A percentile compares a stretch with the other conserved stretches of the same genome.
Evolutionary conservation across 2,329 filamentous ascomycete genomes (phyloP).

Genomic region (Fusarium verticillioides): DNA sequence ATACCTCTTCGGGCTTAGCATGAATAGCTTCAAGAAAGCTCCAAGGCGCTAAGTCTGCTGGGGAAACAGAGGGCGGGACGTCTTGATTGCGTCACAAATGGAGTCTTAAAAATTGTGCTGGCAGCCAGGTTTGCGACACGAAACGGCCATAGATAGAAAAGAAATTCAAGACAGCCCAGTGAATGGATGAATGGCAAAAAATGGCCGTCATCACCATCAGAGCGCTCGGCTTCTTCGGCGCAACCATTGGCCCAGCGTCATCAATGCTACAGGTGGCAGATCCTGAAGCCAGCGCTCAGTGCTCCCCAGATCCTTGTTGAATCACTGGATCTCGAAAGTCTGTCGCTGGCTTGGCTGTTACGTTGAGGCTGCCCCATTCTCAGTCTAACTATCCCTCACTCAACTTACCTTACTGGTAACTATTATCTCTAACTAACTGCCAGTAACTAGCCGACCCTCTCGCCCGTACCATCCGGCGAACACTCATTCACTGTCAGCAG

Average conservation of each 20-base stretch:
- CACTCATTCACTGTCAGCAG: slow-evolving; percentile 6
- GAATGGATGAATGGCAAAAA: neutral
- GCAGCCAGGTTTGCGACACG: slow-evolving; percentile 14
- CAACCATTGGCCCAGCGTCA: slow-evolving; percentile 11
- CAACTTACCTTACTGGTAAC: too few species aligned
- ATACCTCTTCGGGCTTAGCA: slow-evolving; percentile 24
- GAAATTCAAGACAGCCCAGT: slow-evolving; percentile 8
- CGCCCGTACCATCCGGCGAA: neutral
- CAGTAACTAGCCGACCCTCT: neutral
- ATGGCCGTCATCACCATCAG: slow-evolving; percentile 21
- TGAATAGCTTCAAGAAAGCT: slow-evolving; percentile 33
- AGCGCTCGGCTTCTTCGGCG: slow-evolving; percentile 2
- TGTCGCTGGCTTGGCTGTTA: slow-evolving; percentile 26
- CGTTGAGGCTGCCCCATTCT: slow-evolving; percentile 19
- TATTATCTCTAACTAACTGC: neutral
- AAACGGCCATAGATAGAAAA: neutral
- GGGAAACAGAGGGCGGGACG: slow-evolving; percentile 20
- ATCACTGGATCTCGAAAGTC: slow-evolving; percentile 15
- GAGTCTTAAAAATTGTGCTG: slow-evolving; percentile 18
- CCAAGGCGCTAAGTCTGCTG: slow-evolving; percentile 22
- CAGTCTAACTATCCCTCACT: slow-evolving; percentile 1
- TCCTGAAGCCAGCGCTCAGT: neutral
- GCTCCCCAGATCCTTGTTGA: slow-evolving; percentile 26
- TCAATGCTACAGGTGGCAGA: neutral
- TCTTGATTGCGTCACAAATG: slow-evolving; percentile 39